Evolutionary conservation across 306 rosid genomes (phyloP).

Genomic region (Abrus precatorius): DNA sequence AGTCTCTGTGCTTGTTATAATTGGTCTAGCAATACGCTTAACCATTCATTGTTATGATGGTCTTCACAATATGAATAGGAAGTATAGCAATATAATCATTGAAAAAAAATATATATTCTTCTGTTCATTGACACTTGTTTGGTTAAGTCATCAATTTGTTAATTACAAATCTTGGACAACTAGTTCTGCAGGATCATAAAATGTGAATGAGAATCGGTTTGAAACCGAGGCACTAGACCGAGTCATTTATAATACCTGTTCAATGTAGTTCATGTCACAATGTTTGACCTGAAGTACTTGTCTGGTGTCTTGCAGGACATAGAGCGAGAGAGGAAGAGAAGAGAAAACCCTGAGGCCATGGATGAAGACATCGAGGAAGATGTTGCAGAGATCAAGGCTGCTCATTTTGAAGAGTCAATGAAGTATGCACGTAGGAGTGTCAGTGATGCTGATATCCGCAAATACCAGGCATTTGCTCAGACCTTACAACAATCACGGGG

Average conservation of each 20-base stretch:
- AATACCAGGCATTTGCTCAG: conserved; percentile 65
- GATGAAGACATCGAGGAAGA: conserved; percentile 58
- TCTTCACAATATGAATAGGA: neutral
- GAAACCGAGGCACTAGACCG: neutral
- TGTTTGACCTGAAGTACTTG: neutral
- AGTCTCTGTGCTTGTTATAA: neutral
- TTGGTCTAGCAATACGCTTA: neutral
- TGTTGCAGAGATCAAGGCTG: conserved; percentile 59
- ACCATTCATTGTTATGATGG: neutral
- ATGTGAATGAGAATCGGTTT: conserved; percentile 3
- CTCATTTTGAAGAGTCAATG: conserved; percentile 67
- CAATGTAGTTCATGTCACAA: neutral
- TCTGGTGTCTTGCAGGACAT: conserved; percentile 48
- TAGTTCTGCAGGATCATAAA: neutral
- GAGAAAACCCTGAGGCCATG: conserved; percentile 59
- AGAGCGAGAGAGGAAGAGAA: conserved; percentile 56
- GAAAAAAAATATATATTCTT: no score
- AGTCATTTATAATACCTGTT: neutral
- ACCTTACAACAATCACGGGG: conserved; percentile 67
- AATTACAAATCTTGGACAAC: neutral
- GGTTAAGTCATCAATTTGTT: neutral
- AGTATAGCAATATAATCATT: no score
- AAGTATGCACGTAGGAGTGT: conserved; percentile 60
- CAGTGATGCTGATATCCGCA: conserved; percentile 61
- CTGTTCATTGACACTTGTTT: neutral